Evolutionary conservation across 2,329 filamentous ascomycete genomes (phyloP).

Genomic region (Fusarium xylarioides): DNA sequence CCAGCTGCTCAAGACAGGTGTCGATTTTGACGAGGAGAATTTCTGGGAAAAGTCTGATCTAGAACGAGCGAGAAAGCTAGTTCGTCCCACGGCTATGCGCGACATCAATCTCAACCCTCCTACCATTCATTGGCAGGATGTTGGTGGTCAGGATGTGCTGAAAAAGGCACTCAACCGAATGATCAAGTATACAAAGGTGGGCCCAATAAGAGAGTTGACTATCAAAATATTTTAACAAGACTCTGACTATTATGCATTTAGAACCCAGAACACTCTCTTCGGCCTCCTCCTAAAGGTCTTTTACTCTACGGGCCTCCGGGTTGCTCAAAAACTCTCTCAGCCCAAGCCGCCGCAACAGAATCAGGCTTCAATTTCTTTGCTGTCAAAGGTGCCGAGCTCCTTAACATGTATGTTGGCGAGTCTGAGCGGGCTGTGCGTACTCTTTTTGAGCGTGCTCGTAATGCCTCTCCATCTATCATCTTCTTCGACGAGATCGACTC

Average conservation of each 20-base stretch:
- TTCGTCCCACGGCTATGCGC: constrained; percentile 86
- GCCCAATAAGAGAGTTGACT: background rate
- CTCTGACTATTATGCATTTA: constrained; percentile 19
- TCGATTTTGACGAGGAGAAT: constrained; percentile 33
- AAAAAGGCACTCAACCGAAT: constrained; percentile 69
- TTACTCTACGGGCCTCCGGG: constrained; percentile 92
- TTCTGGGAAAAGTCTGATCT: constrained; percentile 62
- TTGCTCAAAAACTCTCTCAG: constrained; percentile 92
- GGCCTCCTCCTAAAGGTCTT: constrained; percentile 78
- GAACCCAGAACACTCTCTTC: constrained; percentile 52
- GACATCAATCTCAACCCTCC: constrained; percentile 90
- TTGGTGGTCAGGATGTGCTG: constrained; percentile 83
- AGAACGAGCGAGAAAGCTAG: constrained; percentile 69
- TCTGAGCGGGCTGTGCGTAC: constrained; percentile 87
- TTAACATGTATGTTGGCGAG: constrained; percentile 97
- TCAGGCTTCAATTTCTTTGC: constrained; percentile 93
- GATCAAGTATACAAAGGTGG: constrained; percentile 53
- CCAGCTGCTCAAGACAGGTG: constrained; percentile 37
- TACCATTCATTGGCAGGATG: constrained; percentile 85
- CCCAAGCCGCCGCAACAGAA: constrained; percentile 90
- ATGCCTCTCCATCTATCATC: constrained; percentile 90
- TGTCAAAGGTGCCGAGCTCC: constrained; percentile 90
- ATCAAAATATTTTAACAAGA: background rate
- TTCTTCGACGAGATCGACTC: constrained; percentile 98
- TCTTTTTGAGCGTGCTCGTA: constrained; percentile 84